phyloP scores from a whole-genome alignment of 805 yeast species.

The Torulaspora quercuum region DNA sequence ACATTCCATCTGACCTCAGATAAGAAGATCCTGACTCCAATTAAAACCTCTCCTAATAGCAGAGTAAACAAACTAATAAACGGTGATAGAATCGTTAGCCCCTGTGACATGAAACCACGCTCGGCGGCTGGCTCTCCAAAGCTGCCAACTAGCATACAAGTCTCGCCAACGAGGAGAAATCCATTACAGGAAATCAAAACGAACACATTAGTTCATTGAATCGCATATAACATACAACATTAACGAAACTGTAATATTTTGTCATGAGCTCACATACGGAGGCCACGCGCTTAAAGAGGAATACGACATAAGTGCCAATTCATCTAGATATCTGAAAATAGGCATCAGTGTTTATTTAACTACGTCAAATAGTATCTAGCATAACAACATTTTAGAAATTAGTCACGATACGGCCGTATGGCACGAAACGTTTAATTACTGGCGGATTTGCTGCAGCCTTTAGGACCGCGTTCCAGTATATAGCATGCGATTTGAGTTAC shows the following conservation, averaged over 20 bases:
- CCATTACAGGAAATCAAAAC: constrained; percentile 26
- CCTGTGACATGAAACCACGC: constrained; percentile 12
- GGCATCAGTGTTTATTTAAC: not conserved
- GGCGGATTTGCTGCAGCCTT: no score
- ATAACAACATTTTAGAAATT: no score
- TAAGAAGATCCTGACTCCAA: constrained; percentile 31
- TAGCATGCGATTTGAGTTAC: no score
- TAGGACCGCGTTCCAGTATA: no score
- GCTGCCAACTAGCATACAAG: constrained; percentile 16
- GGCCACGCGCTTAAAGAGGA: no score
- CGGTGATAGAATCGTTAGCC: constrained; percentile 15
- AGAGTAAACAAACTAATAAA: constrained; percentile 35
- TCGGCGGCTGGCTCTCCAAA: constrained; percentile 12
- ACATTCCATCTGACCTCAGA: constrained; percentile 35
- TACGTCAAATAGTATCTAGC: no score
- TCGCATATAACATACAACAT: constrained; percentile 1
- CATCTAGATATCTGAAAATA: no score
- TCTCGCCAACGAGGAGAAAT: constrained; percentile 16
- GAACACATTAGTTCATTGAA: constrained; percentile 19
- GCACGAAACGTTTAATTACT: no score
- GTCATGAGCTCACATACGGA: no score
- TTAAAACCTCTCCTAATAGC: constrained; percentile 34
- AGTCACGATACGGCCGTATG: no score
- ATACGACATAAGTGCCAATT: no score
- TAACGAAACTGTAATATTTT: constrained; percentile 10